phyloP scores from a whole-genome alignment of 345 rosid genomes.

The Populus pruinosa region DNA sequence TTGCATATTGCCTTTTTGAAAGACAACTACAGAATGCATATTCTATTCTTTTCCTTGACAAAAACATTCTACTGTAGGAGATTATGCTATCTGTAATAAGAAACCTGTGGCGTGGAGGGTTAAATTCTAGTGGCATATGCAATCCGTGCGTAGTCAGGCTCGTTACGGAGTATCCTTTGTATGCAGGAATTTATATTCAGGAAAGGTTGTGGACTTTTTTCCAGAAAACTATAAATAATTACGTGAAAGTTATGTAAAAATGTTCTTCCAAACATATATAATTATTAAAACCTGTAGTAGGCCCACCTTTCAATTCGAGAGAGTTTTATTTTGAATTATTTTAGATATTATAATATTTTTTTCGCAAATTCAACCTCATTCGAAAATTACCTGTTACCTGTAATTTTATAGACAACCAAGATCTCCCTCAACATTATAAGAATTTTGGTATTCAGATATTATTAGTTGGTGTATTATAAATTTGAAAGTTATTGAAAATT shows the following conservation, averaged over 20 bases:
- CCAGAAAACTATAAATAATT: not conserved
- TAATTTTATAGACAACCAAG: not conserved
- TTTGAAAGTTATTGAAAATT: too few species aligned
- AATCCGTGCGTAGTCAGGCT: not conserved
- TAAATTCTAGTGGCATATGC: not conserved
- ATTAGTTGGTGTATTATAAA: too few species aligned
- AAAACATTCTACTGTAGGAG: not conserved
- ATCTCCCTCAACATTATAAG: not conserved
- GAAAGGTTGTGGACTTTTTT: not conserved
- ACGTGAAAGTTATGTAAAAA: too few species aligned
- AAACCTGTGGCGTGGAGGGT: not conserved
- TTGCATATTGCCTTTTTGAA: not conserved
- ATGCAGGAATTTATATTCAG: not conserved
- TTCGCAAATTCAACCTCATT: not conserved
- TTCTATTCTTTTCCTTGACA: not conserved
- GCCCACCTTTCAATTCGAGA: too few species aligned
- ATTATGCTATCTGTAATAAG: not conserved
- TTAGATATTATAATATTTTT: too few species aligned
- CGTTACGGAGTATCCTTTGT: not conserved
- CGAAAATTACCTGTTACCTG: not conserved
- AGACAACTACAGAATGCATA: slow-evolving; percentile 1
- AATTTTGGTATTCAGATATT: too few species aligned
- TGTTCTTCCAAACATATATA: too few species aligned
- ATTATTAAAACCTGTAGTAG: too few species aligned
- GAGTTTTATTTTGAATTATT: too few species aligned